phyloP scores from a whole-genome alignment of 208 protist species.

The Leishmania arabica region DNA sequence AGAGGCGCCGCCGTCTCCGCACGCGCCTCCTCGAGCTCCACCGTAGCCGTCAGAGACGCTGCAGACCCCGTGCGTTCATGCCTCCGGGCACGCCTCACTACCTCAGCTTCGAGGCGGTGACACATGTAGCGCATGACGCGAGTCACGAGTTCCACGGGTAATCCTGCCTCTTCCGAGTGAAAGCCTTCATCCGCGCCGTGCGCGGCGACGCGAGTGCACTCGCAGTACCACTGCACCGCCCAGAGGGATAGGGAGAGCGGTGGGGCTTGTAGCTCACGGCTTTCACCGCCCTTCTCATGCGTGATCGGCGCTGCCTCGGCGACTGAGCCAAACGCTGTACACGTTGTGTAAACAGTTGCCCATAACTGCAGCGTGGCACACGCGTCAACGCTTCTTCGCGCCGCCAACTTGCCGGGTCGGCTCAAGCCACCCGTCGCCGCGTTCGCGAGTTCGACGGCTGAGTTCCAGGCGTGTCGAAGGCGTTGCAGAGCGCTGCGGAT shows the following conservation, averaged over 20 bases:
- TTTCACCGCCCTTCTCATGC: background rate
- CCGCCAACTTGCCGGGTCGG: background rate
- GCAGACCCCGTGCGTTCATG: background rate
- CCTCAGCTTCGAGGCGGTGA: conserved; percentile 19
- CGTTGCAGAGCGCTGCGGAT: conserved; percentile 4
- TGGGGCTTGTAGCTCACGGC: background rate
- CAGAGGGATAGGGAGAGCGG: conserved; percentile 1
- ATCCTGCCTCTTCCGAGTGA: conserved; percentile 11
- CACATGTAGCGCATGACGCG: conserved; percentile 23
- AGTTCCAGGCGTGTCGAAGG: conserved; percentile 16
- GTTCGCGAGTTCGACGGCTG: background rate
- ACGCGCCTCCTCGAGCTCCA: background rate
- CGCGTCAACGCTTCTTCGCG: background rate
- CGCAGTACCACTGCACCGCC: conserved; percentile 21
- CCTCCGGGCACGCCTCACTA: background rate
- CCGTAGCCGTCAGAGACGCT: background rate
- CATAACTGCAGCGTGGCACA: conserved; percentile 10
- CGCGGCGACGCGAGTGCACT: conserved; percentile 28
- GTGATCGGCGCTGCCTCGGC: background rate
- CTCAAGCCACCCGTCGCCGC: background rate
- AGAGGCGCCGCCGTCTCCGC: background rate
- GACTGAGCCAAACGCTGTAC: background rate
- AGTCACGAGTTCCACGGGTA: conserved; percentile 22
- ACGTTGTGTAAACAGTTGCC: background rate
- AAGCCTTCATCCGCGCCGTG: conserved; percentile 41